phyloP scores from a whole-genome alignment of 176 grass and related monocot species.

The Avena atlantica region DNA sequence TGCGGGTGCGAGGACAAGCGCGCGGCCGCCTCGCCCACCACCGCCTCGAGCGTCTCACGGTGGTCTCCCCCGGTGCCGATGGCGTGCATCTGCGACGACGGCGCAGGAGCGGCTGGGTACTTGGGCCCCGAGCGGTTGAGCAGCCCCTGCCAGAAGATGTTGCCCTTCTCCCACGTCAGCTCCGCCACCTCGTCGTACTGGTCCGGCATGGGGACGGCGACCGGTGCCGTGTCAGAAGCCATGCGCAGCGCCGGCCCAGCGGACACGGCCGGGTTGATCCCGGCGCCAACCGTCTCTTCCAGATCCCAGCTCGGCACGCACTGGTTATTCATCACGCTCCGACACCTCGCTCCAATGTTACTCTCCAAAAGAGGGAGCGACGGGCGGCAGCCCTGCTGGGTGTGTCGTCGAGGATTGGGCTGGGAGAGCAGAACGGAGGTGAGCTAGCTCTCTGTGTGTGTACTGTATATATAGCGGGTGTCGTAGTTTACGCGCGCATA shows the following conservation, averaged over 20 bases:
- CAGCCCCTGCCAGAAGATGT: conserved; percentile 73
- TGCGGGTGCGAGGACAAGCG: conserved; percentile 22
- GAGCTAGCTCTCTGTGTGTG: not conserved
- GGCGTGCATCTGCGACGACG: conserved; percentile 5
- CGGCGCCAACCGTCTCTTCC: conserved; percentile 42
- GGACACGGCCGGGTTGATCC: not conserved
- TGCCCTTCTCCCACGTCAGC: conserved; percentile 88
- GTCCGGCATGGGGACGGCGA: conserved; percentile 41
- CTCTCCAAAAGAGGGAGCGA: not conserved
- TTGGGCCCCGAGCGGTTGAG: conserved; percentile 47
- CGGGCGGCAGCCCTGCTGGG: not conserved
- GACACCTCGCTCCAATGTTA: too few species aligned
- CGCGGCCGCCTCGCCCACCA: conserved; percentile 78
- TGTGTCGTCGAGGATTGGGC: conserved; percentile 11
- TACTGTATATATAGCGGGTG: not conserved
- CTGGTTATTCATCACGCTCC: conserved; percentile 65
- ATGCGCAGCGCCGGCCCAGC: not conserved
- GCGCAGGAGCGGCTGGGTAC: conserved; percentile 9
- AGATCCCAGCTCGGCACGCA: conserved; percentile 89
- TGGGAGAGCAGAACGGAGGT: not conserved
- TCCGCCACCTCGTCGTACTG: conserved; percentile 82
- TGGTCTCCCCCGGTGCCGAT: conserved; percentile 41
- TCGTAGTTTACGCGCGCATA: not conserved
- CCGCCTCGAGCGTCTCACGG: conserved; percentile 78
- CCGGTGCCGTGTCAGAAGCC: not conserved